Evolutionary conservation across 2,329 filamentous ascomycete species (phyloP), one percentile per base, ranked within the genome.

Genomic region (Colletotrichum sp.): DNA sequence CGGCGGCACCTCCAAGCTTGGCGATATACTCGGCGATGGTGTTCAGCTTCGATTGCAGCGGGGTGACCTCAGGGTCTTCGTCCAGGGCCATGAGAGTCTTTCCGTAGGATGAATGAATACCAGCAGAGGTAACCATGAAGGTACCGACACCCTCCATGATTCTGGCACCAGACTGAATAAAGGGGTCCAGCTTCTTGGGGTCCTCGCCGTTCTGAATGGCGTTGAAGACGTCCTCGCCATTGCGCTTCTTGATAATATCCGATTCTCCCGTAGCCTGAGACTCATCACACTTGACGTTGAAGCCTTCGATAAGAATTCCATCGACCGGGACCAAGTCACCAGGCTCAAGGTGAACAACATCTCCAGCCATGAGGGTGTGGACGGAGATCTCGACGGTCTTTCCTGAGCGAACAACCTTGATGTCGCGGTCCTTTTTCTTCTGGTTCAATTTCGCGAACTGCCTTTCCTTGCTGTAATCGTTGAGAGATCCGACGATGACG

Each of bases 111-210:
- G 93, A 95, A 84, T 94, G 92, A 39, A 93, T 87, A 74, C 94
- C 94, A 36, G 94, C 94, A 18, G 93, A 94, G 3, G 94, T 95
- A 76, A 93, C 92, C 83, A 96, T 87, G 80, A 92, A 96, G 3
- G 92, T 95, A 15, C 94, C 94, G 10, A 95, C 91, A 60, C 94
- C 94, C 82, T 95, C 94, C 85, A 95, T 93, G 74, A 95, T 93
- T 77, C 94, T 94, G 69, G 92, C 90, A 36, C 94, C 96, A 34
- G 96, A 98, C 79, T 98, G 95, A 80, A 98, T 95, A 79, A 96
- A 95, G 0, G 94, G 94, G 78, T 96, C 94, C 84, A 95, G 90
- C 84, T 95, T 95, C 86, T 91, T 93, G 28, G 93, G 87, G 62
- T 88, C 88, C 57, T 93, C 90, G 79, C 91, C 88, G 78, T 90